phyloP scores from a whole-genome alignment of 2,329 filamentous ascomycete genomes.

The Penicillium corylophilum region DNA sequence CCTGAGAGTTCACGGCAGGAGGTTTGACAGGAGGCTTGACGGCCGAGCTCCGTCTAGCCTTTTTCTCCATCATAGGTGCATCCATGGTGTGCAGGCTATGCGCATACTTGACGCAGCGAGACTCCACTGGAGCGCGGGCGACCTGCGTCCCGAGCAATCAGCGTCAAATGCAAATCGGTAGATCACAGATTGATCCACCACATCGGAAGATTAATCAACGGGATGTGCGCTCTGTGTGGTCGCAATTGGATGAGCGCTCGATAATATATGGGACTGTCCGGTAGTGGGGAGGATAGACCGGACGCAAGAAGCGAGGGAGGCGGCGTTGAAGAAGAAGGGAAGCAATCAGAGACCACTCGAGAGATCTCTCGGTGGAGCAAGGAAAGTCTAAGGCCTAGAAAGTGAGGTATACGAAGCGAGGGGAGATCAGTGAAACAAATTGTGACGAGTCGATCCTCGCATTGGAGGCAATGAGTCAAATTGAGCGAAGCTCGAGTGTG shows the following conservation, averaged over 20 bases:
- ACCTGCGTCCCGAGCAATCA: conserved; percentile 20
- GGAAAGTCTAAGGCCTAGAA: conserved; percentile 6
- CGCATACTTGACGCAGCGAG: conserved; percentile 29
- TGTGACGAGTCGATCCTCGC: conserved; percentile 4
- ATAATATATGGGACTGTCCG: conserved; percentile 18
- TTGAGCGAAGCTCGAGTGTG: neutral
- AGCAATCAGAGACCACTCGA: conserved; percentile 13
- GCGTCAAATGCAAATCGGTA: conserved; percentile 1
- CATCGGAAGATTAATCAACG: conserved; percentile 19
- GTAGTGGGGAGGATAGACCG: conserved; percentile 5
- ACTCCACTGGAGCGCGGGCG: conserved; percentile 21
- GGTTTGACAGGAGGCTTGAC: conserved; percentile 25
- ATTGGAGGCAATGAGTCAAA: neutral
- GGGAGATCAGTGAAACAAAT: neutral
- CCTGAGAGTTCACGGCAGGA: conserved; percentile 23
- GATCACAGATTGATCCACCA: conserved; percentile 13
- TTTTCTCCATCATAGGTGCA: conserved; percentile 26
- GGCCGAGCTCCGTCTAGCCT: conserved; percentile 27
- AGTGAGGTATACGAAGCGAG: neutral
- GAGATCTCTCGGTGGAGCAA: conserved; percentile 13
- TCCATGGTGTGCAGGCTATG: conserved; percentile 16
- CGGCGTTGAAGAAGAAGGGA: conserved; percentile 4
- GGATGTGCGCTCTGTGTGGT: conserved; percentile 1
- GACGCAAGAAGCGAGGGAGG: conserved; percentile 24
- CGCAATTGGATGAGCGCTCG: conserved; percentile 15